phyloP scores from a whole-genome alignment of 768 basidiomycete species.

The Pisolithus orientalis region DNA sequence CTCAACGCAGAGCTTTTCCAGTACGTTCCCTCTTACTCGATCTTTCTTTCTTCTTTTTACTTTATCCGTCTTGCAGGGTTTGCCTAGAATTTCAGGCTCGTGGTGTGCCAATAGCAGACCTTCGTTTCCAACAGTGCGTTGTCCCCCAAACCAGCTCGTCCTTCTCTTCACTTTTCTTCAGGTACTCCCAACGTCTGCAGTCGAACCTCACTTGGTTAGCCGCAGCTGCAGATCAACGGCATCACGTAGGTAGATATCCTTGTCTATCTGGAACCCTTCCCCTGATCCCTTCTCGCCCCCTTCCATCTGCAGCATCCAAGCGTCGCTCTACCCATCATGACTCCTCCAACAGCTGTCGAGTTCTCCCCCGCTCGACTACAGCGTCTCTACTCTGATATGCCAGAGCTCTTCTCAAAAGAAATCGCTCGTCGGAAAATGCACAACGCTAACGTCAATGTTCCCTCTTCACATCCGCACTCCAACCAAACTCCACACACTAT shows the following conservation, averaged over 20 bases:
- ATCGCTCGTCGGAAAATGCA: conserved; percentile 40
- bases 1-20: conserved; percentile 65
- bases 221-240: conserved; percentile 55
- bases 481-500: conserved; percentile 16
- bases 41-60: conserved; percentile 2
- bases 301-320: conserved; percentile 24
- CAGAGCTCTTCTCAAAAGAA: conserved; percentile 57
- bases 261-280: neutral
- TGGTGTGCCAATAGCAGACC: conserved; percentile 40
- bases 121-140: conserved; percentile 53
- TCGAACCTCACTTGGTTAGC: conserved; percentile 70
- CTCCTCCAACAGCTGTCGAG: conserved; percentile 46
- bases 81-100: conserved; percentile 56
- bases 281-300: conserved; percentile 2
- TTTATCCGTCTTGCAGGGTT: conserved; percentile 34
- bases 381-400: conserved; percentile 57
- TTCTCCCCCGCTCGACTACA: conserved; percentile 54
- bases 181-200: conserved; percentile 58
- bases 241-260: conserved; percentile 33
- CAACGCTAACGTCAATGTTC: conserved; percentile 11
- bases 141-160: neutral
- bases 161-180: conserved; percentile 20
- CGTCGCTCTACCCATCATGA: conserved; percentile 50
- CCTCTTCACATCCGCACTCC: neutral
- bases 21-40: conserved; percentile 32